Conservation (phyloP, 371 early-diverging fungal species). For the Rhizopus stolonifer region DNA sequence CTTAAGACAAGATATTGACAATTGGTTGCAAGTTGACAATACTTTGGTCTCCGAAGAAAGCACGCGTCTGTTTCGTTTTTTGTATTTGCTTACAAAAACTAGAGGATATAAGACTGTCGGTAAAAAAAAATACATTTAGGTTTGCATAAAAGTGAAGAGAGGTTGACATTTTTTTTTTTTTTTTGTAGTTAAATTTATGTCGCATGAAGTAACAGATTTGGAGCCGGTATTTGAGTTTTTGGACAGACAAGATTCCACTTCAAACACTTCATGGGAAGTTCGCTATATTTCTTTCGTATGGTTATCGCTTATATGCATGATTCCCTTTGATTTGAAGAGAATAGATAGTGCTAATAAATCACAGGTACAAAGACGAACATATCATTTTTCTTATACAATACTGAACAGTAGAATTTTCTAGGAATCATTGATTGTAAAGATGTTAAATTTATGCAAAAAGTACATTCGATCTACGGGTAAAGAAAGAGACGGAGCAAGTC, state of each 20-base stretch:
- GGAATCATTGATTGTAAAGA: conserved; percentile 51
- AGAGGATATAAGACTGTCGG: conserved; percentile 86
- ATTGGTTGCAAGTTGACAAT: conserved; percentile 1
- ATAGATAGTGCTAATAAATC: conserved; percentile 68
- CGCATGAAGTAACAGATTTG: conserved; percentile 87
- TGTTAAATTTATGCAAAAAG: conserved; percentile 52
- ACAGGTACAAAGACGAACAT: conserved; percentile 1
- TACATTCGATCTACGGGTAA: conserved; percentile 70
- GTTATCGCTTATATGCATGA: conserved; percentile 88
- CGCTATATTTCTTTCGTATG: conserved; percentile 80
- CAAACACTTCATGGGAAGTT: conserved; percentile 61
- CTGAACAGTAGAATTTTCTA: conserved; percentile 21
- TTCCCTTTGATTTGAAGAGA: conserved; percentile 88
- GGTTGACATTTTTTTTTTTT: neutral
- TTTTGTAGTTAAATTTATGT: conserved; percentile 75
- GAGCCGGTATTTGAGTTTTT: conserved; percentile 79
- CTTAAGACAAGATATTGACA: conserved; percentile 51
- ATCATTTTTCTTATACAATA: neutral
- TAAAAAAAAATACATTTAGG: no score
- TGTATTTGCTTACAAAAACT: conserved; percentile 79
- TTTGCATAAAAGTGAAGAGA: no score
- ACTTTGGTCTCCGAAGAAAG: conserved; percentile 5
- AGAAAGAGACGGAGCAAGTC: conserved; percentile 83
- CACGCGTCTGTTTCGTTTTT: conserved; percentile 49
- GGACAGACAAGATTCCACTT: conserved; percentile 26